Percentiles rank a stretch among this genome's conserved stretches.
These are phyloP conservation scores for Suhomyces canberraensis DNA, from an alignment of 805 yeast genomes.

Conservation along the genomic window DNA sequence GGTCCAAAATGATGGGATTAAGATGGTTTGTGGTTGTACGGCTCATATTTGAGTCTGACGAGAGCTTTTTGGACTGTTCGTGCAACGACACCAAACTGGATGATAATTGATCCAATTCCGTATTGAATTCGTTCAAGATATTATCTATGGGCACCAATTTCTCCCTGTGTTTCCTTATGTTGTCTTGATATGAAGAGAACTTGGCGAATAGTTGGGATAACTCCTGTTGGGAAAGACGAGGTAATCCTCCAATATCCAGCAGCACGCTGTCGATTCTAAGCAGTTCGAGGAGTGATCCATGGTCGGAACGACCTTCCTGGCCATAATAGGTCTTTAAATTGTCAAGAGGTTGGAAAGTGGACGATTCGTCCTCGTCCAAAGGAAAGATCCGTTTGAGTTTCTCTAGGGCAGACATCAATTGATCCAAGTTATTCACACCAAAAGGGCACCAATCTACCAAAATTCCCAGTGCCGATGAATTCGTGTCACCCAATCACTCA, in stretches of 20 bases:
- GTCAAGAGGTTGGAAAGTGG: constrained; percentile 5
- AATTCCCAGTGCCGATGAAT: too few species aligned
- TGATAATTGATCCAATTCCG: constrained; percentile 39
- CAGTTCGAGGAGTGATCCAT: constrained; percentile 3
- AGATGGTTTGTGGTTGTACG: constrained; percentile 39
- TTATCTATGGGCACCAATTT: constrained; percentile 49
- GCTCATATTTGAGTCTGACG: constrained; percentile 26
- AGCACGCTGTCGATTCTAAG: background rate
- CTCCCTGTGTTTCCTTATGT: constrained; percentile 27
- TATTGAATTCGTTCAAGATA: constrained; percentile 55
- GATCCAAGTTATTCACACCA: too few species aligned
- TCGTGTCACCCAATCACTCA: too few species aligned
- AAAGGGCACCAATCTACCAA: too few species aligned
- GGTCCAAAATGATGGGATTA: constrained; percentile 73
- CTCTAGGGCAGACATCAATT: constrained; percentile 12
- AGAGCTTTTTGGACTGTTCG: constrained; percentile 29
- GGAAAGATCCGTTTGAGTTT: constrained; percentile 11
- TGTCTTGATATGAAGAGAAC: constrained; percentile 7
- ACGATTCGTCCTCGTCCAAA: background rate
- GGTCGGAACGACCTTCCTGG: background rate
- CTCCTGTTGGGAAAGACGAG: constrained; percentile 1
- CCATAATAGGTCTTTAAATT: constrained; percentile 8
- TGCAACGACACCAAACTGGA: constrained; percentile 31
- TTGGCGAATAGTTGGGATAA: constrained; percentile 5
- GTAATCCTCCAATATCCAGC: background rate